Conservation (phyloP, 2,329 filamentous ascomycete genomes). For the Botrytis medusae region DNA sequence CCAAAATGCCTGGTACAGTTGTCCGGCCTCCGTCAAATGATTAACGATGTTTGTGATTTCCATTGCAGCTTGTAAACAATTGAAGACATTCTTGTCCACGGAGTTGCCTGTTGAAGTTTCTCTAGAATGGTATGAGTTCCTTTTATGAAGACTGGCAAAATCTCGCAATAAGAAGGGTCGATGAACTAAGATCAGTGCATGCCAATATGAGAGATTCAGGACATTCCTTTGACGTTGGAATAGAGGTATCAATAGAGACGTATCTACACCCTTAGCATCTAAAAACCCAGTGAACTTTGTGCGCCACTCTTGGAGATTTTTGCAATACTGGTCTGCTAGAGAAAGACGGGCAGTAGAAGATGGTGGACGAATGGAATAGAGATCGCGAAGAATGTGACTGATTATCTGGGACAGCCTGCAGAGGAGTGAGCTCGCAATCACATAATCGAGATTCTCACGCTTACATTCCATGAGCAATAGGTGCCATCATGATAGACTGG, state of each 20-base stretch:
- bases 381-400: slow-evolving; percentile 45
- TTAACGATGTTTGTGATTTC: slow-evolving; percentile 44
- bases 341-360: slow-evolving; percentile 38
- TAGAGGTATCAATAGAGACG: slow-evolving; percentile 48
- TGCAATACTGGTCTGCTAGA: slow-evolving; percentile 45
- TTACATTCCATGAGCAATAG: slow-evolving; percentile 47
- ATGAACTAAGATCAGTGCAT: slow-evolving; percentile 41
- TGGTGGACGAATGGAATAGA: slow-evolving; percentile 44
- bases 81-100: slow-evolving; percentile 36
- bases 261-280: slow-evolving; percentile 44
- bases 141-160: slow-evolving; percentile 33
- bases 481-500: slow-evolving; percentile 47
- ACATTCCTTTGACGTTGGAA: slow-evolving; percentile 47
- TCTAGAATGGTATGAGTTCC: slow-evolving; percentile 15
- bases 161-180: slow-evolving; percentile 40
- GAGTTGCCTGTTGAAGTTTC: slow-evolving; percentile 21
- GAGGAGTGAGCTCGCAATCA: background rate
- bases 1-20: slow-evolving; percentile 46
- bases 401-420: slow-evolving; percentile 46
- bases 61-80: slow-evolving; percentile 45
- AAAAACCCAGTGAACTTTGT: slow-evolving; percentile 47
- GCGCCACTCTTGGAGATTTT: slow-evolving; percentile 48
- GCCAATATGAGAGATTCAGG: slow-evolving; percentile 41
- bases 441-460: background rate
- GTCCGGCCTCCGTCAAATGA: slow-evolving; percentile 40